Percentiles rank a stretch among this genome's conserved stretches.
These are phyloP conservation scores for Kentomonas sorsogonicus DNA, from an alignment of 208 protist species.

Conservation along the genomic window DNA sequence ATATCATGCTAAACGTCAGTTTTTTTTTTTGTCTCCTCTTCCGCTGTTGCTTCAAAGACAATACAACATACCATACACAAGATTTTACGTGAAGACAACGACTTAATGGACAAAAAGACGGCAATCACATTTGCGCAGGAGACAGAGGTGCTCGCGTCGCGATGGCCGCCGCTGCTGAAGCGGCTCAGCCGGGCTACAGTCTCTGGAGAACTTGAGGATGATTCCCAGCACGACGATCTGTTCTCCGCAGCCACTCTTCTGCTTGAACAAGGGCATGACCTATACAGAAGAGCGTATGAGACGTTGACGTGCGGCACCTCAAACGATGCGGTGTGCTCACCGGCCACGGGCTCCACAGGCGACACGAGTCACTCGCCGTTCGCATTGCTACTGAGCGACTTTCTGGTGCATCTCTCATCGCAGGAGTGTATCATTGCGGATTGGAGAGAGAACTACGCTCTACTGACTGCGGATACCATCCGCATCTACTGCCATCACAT, in stretches of 20 bases:
- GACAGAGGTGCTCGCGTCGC: conserved; percentile 43
- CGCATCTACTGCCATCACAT: conserved; percentile 58
- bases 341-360: not conserved
- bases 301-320: no score
- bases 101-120: no score
- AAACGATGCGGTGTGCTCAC: no score
- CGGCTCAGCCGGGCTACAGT: no score
- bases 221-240: conserved; percentile 20
- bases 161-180: conserved; percentile 43
- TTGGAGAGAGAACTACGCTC: conserved; percentile 21
- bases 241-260: conserved; percentile 33
- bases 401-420: conserved; percentile 30
- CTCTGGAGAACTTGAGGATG: not conserved
- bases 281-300: conserved; percentile 28
- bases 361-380: not conserved
- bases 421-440: conserved; percentile 47
- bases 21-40: no score
- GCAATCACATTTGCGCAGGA: conserved; percentile 18
- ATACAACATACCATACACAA: no score
- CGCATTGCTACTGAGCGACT: conserved; percentile 22
- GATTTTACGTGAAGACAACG: no score
- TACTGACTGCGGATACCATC: conserved; percentile 41
- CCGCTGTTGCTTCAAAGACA: no score
- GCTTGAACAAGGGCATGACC: conserved; percentile 30
- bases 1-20: no score